Evolutionary conservation across 2,329 filamentous ascomycete genomes (phyloP).

Genomic region (Neofusicoccum cordaticola): DNA sequence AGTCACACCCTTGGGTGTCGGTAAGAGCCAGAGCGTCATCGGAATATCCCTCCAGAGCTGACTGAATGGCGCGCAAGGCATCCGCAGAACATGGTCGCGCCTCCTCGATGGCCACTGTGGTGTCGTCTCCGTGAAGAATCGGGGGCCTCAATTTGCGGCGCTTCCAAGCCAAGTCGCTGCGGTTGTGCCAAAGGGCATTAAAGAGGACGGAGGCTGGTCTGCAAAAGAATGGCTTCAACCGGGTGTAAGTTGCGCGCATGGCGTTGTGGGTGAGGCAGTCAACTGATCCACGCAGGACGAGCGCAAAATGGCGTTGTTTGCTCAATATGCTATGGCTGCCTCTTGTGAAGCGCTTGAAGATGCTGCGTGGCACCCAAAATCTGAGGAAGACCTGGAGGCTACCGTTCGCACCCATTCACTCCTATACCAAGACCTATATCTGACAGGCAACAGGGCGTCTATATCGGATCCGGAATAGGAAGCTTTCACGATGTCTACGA

Average conservation of each 20-base stretch:
- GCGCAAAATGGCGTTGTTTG: conserved; percentile 84
- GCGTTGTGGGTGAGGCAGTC: not conserved
- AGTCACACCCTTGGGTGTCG: conserved; percentile 71
- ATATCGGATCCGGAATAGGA: conserved; percentile 91
- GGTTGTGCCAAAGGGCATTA: conserved; percentile 63
- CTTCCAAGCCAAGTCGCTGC: conserved; percentile 85
- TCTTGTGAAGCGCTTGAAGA: conserved; percentile 82
- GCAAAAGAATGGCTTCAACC: conserved; percentile 45
- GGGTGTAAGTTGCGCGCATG: conserved; percentile 27
- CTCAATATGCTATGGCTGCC: conserved; percentile 87
- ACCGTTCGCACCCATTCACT: conserved; percentile 51
- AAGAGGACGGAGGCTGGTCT: conserved; percentile 45
- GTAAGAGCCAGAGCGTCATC: conserved; percentile 36
- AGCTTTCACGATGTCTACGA: conserved; percentile 88
- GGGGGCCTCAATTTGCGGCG: conserved; percentile 63
- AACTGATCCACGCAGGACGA: conserved; percentile 57
- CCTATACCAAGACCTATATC: not conserved
- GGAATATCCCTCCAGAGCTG: not conserved
- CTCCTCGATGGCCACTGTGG: conserved; percentile 78
- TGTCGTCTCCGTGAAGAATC: conserved; percentile 67
- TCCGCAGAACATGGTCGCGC: conserved; percentile 74
- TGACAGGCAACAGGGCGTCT: conserved; percentile 64
- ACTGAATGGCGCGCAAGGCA: conserved; percentile 45
- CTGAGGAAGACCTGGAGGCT: conserved; percentile 63
- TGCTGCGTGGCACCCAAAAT: conserved; percentile 68